Conservation (phyloP, 441 rosid species). For the Theobroma grandiflorum region DNA sequence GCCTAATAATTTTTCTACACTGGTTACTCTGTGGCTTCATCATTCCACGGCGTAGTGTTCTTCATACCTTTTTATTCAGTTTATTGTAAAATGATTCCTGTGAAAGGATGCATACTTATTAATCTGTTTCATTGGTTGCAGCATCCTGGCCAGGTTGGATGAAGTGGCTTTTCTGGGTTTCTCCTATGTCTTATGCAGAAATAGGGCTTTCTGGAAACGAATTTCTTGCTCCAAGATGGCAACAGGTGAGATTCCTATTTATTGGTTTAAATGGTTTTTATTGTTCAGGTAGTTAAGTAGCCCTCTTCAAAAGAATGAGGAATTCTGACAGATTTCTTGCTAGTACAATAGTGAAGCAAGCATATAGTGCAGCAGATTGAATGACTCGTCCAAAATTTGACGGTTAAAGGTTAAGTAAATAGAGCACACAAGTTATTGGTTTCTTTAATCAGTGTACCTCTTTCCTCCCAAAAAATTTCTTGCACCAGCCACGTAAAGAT, state of each 20-base stretch:
- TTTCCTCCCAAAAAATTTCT: neutral
- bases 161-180: conserved; percentile 61
- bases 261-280: neutral
- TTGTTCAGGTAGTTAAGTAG: neutral
- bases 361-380: neutral
- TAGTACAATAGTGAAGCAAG: neutral
- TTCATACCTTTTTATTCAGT: neutral
- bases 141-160: conserved; percentile 66
- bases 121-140: conserved; percentile 29
- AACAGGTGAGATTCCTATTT: conserved; percentile 38
- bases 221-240: conserved; percentile 60
- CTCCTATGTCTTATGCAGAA: conserved; percentile 53
- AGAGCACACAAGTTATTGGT: neutral
- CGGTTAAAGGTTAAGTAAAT: neutral
- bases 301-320: neutral
- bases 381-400: neutral
- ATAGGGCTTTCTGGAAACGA: conserved; percentile 56
- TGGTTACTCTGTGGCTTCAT: conserved; percentile 55
- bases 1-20: conserved; percentile 44
- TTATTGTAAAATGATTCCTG: neutral
- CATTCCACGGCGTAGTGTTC: conserved; percentile 48
- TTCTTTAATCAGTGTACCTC: neutral
- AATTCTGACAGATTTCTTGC: neutral
- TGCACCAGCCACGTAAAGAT: too few species aligned
- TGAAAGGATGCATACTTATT: neutral